Percentiles rank a stretch among this genome's conserved stretches.
Evolutionary conservation across 495 filamentous ascomycete species (phyloP).

Genomic region (Lasiosphaeriaceae sp.): DNA sequence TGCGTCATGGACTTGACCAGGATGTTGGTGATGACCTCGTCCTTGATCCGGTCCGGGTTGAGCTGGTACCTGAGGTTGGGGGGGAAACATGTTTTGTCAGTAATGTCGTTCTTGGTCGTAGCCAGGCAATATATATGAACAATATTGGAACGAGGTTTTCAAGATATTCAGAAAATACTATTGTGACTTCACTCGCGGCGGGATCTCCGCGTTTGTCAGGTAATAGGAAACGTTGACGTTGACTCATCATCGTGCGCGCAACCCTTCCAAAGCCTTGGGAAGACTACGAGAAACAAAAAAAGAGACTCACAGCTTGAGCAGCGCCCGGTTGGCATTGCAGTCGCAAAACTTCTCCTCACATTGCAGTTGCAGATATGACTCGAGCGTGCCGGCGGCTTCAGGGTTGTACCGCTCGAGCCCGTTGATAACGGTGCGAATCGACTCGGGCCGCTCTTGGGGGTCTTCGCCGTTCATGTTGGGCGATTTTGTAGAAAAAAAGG

Average conservation of each 20-base stretch:
- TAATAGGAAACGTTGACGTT: conserved; percentile 97
- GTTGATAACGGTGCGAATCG: conserved; percentile 87
- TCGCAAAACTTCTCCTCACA: conserved; percentile 94
- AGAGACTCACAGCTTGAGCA: conserved; percentile 90
- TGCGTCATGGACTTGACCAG: conserved; percentile 96
- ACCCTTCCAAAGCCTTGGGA: not conserved
- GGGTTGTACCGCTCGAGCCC: conserved; percentile 98
- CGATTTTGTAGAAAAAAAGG: conserved; percentile 20
- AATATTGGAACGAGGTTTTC: conserved; percentile 8
- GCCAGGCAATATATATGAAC: not conserved
- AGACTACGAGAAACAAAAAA: conserved; percentile 1
- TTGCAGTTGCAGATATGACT: conserved; percentile 91
- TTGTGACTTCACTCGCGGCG: conserved; percentile 44
- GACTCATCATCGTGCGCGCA: conserved; percentile 60
- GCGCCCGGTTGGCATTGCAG: conserved; percentile 90
- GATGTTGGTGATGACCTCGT: conserved; percentile 97
- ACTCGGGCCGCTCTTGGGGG: conserved; percentile 68
- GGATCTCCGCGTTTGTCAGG: conserved; percentile 56
- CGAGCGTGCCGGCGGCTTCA: conserved; percentile 88
- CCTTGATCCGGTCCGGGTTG: conserved; percentile 95
- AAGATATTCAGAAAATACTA: conserved; percentile 61
- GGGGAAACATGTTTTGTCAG: conserved; percentile 6
- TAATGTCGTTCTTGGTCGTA: not conserved
- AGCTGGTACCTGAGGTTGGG: conserved; percentile 82
- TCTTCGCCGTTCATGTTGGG: conserved; percentile 53